A percentile compares a stretch with the other conserved stretches of the same genome.
Evolutionary conservation across 1,139 yeast species (phyloP).

Genomic region (Keqinozyma sinolaborantium): DNA sequence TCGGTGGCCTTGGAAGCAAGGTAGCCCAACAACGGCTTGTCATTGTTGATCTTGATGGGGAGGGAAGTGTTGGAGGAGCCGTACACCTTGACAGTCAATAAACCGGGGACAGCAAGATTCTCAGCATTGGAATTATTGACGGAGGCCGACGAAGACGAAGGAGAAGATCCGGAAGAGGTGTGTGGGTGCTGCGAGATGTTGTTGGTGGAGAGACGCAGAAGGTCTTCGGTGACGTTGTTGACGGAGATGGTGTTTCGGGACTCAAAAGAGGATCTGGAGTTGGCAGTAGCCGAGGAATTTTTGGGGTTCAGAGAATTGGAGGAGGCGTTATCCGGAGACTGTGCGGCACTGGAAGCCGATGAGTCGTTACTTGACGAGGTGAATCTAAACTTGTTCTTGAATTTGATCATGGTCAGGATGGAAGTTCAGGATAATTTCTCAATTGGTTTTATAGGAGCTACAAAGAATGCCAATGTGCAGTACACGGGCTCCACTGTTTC

Average conservation of each 20-base stretch:
- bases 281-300: background rate
- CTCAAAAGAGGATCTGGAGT: conserved; percentile 24
- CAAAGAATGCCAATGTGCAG: too few species aligned
- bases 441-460: too few species aligned
- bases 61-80: conserved; percentile 57
- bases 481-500: too few species aligned
- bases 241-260: conserved; percentile 24
- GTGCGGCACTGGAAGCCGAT: too few species aligned
- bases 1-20: conserved; percentile 47
- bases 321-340: too few species aligned
- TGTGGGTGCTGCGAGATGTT: conserved; percentile 1
- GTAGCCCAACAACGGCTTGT: conserved; percentile 49
- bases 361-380: conserved; percentile 22
- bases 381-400: conserved; percentile 46
- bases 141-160: conserved; percentile 4
- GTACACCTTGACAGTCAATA: conserved; percentile 67
- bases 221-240: conserved; percentile 4
- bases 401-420: conserved; percentile 31
- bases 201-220: conserved; percentile 8
- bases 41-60: conserved; percentile 57
- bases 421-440: too few species aligned
- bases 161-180: conserved; percentile 3
- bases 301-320: background rate
- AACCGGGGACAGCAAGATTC: conserved; percentile 48
- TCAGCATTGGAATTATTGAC: conserved; percentile 11